Percentiles rank a stretch among this genome's conserved stretches.
Evolutionary conservation across 805 yeast genomes (phyloP).

Genomic region (Komagataella ulmi): DNA sequence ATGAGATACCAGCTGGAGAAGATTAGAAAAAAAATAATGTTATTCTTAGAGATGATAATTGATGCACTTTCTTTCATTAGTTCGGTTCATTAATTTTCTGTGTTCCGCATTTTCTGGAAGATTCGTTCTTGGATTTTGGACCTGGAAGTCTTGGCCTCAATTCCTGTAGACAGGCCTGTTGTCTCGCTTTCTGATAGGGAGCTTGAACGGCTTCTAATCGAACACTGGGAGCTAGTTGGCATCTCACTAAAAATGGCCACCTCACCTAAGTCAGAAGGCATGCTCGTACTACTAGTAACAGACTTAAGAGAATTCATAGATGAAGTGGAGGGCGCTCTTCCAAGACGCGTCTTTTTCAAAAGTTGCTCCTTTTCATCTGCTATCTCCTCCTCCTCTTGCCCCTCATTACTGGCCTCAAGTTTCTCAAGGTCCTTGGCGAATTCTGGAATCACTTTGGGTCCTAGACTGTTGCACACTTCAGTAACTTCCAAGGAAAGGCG

Average conservation of each 20-base stretch:
- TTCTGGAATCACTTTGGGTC: constrained; percentile 80
- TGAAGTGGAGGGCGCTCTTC: neutral
- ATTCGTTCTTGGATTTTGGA: neutral
- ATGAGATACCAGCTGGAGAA: constrained; percentile 96
- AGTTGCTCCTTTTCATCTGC: constrained; percentile 8
- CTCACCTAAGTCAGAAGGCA: neutral
- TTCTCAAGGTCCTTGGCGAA: constrained; percentile 25
- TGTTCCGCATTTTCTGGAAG: neutral
- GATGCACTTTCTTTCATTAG: neutral
- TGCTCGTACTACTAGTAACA: neutral
- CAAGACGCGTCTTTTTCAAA: neutral
- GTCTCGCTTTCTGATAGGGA: neutral
- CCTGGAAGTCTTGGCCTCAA: neutral
- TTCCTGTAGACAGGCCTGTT: neutral
- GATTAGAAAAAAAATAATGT: constrained; percentile 28
- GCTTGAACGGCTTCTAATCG: neutral
- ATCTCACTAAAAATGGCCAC: neutral
- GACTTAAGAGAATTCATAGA: neutral
- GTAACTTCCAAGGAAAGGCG: constrained; percentile 64
- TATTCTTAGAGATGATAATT: neutral
- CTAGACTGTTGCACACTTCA: constrained; percentile 64
- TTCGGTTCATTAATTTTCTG: neutral
- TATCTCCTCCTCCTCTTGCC: constrained; percentile 8
- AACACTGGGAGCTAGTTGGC: neutral
- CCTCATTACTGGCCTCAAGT: constrained; percentile 6